Percentiles rank a stretch among this genome's conserved stretches.
phyloP scores from a whole-genome alignment of 495 filamentous ascomycete species.

The Aspergillus saccharolyticus region DNA sequence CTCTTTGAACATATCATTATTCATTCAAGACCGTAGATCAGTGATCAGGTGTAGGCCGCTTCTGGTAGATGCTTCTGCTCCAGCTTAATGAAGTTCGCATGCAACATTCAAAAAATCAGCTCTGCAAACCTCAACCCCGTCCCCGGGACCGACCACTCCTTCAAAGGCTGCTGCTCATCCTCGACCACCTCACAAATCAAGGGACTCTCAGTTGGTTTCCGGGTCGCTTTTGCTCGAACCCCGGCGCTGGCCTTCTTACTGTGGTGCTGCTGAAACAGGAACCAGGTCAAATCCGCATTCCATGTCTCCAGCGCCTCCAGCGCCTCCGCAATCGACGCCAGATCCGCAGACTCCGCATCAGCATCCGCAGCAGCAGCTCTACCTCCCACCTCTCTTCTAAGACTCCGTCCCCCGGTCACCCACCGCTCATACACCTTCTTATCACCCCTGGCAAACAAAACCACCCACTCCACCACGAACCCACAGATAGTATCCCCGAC shows the following conservation, averaged over 20 bases:
- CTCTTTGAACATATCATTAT: background rate
- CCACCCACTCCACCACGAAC: constrained; percentile 36
- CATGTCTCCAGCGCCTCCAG: constrained; percentile 42
- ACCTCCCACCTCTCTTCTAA: background rate
- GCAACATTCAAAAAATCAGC: constrained; percentile 29
- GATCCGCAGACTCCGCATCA: background rate
- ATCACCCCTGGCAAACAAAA: constrained; percentile 33
- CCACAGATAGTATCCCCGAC: constrained; percentile 38
- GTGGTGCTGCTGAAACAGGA: constrained; percentile 31
- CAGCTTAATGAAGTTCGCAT: too few species aligned
- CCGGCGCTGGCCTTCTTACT: too few species aligned
- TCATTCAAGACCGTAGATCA: background rate
- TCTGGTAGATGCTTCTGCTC: too few species aligned
- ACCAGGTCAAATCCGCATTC: constrained; percentile 46
- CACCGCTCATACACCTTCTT: constrained; percentile 29
- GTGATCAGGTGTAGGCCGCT: too few species aligned
- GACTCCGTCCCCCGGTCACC: background rate
- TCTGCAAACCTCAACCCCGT: constrained; percentile 27
- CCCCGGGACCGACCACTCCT: constrained; percentile 17
- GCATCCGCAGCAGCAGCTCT: background rate
- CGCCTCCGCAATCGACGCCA: constrained; percentile 22
- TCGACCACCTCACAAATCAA: constrained; percentile 5
- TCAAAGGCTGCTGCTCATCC: constrained; percentile 14
- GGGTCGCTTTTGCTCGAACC: too few species aligned
- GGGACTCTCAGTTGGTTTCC: background rate